phyloP scores from a whole-genome alignment of 2,329 filamentous ascomycete species.

The Ophiostoma australiae region DNA sequence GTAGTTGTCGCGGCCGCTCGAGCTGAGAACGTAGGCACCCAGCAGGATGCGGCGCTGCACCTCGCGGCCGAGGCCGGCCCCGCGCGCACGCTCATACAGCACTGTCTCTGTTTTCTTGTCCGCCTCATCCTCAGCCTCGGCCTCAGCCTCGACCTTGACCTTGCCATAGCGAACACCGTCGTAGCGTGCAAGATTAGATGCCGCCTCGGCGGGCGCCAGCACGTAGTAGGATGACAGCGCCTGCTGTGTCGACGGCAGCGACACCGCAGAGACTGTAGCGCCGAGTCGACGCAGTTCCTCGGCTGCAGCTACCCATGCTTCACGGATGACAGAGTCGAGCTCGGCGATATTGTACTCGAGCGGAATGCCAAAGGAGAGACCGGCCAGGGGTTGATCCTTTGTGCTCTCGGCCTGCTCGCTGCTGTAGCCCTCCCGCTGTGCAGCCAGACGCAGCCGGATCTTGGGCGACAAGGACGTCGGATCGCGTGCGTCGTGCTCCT shows the following conservation, averaged over 20 bases:
- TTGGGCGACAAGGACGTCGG: conserved; percentile 62
- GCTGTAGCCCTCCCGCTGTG: conserved; percentile 21
- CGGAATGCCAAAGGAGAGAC: conserved; percentile 53
- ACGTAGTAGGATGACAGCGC: conserved; percentile 94
- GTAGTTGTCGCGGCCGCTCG: conserved; percentile 89
- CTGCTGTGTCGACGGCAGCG: conserved; percentile 74
- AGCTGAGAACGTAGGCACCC: conserved; percentile 84
- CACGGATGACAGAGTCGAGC: conserved; percentile 63
- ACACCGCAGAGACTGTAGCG: conserved; percentile 68
- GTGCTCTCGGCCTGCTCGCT: neutral
- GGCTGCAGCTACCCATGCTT: conserved; percentile 64
- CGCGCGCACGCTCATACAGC: conserved; percentile 72
- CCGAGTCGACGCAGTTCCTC: conserved; percentile 57
- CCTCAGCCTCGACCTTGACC: neutral
- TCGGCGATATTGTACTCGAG: conserved; percentile 85
- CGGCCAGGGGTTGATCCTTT: conserved; percentile 24
- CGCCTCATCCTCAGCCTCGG: conserved; percentile 3
- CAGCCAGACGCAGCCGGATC: conserved; percentile 48
- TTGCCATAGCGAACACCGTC: conserved; percentile 91
- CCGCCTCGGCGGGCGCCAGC: conserved; percentile 88
- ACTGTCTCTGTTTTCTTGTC: conserved; percentile 44
- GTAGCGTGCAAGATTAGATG: conserved; percentile 93
- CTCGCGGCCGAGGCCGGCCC: conserved; percentile 72
- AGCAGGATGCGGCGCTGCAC: conserved; percentile 82
- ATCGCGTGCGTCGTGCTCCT: conserved; percentile 61